Conservation (phyloP, 1,284 basidiomycete genomes). For the Apiotrichum siamense region DNA sequence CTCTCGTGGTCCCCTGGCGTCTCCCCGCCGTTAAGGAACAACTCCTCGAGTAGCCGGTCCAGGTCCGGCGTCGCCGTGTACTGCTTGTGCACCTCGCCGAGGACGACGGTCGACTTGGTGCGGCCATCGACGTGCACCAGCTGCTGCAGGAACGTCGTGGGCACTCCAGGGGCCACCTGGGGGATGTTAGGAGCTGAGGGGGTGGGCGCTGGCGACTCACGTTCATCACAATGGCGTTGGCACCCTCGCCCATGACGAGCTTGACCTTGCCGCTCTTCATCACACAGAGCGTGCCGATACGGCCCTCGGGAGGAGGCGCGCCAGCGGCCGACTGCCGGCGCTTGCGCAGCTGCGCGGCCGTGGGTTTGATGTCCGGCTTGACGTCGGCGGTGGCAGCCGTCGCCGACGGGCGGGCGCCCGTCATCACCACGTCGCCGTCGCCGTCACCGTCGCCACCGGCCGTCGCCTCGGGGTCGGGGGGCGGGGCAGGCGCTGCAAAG, state of each 20-base stretch:
- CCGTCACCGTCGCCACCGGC: too few relatives aligned
- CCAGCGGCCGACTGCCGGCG: conserved; percentile 34
- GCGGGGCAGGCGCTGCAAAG: conserved; percentile 50
- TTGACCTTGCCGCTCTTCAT: conserved; percentile 80
- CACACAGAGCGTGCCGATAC: conserved; percentile 74
- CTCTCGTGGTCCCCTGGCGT: conserved; percentile 47
- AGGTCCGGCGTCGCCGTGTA: conserved; percentile 83
- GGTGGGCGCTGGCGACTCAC: conserved; percentile 50
- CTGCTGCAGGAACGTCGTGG: conserved; percentile 83
- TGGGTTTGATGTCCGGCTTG: conserved; percentile 30
- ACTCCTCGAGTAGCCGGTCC: conserved; percentile 64
- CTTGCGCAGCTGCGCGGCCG: conserved; percentile 18
- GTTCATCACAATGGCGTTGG: conserved; percentile 74
- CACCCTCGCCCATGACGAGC: conserved; percentile 72
- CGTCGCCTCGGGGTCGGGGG: conserved; percentile 19
- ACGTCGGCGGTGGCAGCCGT: conserved; percentile 4
- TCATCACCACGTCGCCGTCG: conserved; percentile 20
- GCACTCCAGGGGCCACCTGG: conserved; percentile 75
- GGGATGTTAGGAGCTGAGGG: background rate
- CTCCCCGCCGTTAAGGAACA: conserved; percentile 51
- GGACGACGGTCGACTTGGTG: conserved; percentile 55
- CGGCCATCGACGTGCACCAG: conserved; percentile 70
- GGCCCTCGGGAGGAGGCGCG: conserved; percentile 58
- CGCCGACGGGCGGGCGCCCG: too few relatives aligned
- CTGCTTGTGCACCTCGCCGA: conserved; percentile 79